Evolutionary conservation across 1,284 basidiomycete species (phyloP).

Genomic region (Hortiboletus rubellus): DNA sequence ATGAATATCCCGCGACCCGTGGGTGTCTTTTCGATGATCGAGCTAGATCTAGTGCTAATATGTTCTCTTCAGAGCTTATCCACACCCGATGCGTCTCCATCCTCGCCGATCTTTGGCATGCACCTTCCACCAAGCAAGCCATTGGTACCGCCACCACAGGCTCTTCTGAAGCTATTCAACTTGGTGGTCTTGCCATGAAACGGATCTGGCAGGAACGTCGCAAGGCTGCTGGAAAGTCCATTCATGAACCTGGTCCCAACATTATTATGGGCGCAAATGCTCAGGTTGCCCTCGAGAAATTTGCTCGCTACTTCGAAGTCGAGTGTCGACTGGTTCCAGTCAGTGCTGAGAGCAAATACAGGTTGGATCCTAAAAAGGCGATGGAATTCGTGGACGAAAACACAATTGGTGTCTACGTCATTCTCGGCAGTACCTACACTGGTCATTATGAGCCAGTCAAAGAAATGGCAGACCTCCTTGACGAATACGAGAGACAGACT

Average conservation of each 20-base stretch:
- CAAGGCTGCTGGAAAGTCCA: constrained; percentile 84
- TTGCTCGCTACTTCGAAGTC: constrained; percentile 90
- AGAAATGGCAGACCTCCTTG: constrained; percentile 82
- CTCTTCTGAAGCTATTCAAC: constrained; percentile 90
- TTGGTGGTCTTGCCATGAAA: constrained; percentile 95
- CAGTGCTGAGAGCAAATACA: constrained; percentile 74
- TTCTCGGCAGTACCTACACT: constrained; percentile 87
- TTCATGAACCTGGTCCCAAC: constrained; percentile 81
- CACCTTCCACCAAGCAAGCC: constrained; percentile 68
- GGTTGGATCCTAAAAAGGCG: constrained; percentile 81
- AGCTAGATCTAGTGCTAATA: neutral
- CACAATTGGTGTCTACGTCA: constrained; percentile 82
- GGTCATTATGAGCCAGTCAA: constrained; percentile 93
- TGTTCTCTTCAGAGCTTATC: constrained; percentile 52
- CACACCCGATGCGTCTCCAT: constrained; percentile 85
- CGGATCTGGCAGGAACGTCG: constrained; percentile 89
- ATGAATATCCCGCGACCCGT: constrained; percentile 89
- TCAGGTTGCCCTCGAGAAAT: constrained; percentile 88
- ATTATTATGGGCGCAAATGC: constrained; percentile 83
- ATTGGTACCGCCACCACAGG: constrained; percentile 94
- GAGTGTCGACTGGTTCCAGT: constrained; percentile 82
- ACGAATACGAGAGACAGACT: constrained; percentile 82
- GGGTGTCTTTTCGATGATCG: constrained; percentile 21
- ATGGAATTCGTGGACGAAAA: constrained; percentile 93
- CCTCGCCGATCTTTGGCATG: constrained; percentile 93